These are phyloP conservation scores for Colletotrichum noveboracense DNA, from an alignment of 2,329 filamentous ascomycete species.

Conservation along the genomic window DNA sequence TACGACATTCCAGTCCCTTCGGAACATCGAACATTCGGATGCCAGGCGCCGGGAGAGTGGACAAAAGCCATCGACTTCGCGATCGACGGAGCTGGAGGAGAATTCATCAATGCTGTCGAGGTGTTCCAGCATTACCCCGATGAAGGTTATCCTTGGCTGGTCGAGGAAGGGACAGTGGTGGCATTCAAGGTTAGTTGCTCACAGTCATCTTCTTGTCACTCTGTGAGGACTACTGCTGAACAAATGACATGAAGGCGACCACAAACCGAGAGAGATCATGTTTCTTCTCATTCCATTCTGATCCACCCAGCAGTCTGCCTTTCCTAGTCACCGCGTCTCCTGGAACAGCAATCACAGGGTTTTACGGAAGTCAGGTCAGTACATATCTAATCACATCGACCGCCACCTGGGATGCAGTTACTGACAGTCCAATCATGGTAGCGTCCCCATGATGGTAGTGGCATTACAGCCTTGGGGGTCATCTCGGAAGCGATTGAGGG, in stretches of 20 bases:
- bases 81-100: not conserved
- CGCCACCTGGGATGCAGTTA: not conserved
- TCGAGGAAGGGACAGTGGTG: not conserved
- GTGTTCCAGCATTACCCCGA: not conserved
- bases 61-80: not conserved
- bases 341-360: not conserved
- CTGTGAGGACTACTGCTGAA: rapidly evolving
- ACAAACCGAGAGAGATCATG: not conserved
- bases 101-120: not conserved
- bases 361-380: not conserved
- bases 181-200: not conserved
- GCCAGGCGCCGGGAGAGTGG: not conserved
- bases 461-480: not conserved
- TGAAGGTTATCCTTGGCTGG: not conserved
- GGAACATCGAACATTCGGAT: not conserved
- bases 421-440: not conserved
- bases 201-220: not conserved
- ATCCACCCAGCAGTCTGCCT: not conserved
- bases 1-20: not conserved
- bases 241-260: not conserved
- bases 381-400: not conserved
- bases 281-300: not conserved
- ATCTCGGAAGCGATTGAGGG: not conserved
- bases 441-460: not conserved
- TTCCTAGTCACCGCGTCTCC: not conserved